Evolutionary conservation across 257 asterid genomes (phyloP).

Genomic region (Forsythia viridissima): DNA sequence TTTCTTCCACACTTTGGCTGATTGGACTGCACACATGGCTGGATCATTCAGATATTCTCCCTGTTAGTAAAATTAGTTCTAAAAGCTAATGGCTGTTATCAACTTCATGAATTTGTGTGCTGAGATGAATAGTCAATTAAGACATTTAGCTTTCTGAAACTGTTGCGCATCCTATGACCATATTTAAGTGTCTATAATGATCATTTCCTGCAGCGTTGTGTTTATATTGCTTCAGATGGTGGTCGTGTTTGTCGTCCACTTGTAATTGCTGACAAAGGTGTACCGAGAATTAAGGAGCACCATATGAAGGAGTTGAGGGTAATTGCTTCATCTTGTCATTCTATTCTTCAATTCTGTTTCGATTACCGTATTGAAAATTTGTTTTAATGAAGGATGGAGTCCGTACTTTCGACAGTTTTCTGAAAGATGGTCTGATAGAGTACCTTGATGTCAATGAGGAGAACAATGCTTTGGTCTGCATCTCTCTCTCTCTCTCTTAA

Average conservation of each 20-base stretch:
- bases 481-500: conserved; percentile 22
- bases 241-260: conserved; percentile 99
- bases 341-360: conserved; percentile 12
- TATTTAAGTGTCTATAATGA: neutral
- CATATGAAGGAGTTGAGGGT: conserved; percentile 99
- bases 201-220: conserved; percentile 69
- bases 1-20: neutral
- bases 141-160: neutral
- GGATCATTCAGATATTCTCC: neutral
- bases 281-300: conserved; percentile 87
- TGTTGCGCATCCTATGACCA: neutral
- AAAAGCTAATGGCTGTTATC: neutral
- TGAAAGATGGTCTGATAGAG: conserved; percentile 87
- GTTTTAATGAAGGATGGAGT: conserved; percentile 77
- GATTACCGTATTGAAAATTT: conserved; percentile 23
- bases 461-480: conserved; percentile 86
- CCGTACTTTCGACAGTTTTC: conserved; percentile 74
- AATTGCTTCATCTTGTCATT: conserved; percentile 20
- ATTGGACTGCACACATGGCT: neutral
- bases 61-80: neutral
- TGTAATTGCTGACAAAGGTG: conserved; percentile 91
- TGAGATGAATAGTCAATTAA: neutral
- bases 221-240: conserved; percentile 97
- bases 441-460: conserved; percentile 98
- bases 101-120: neutral